Evolutionary conservation across 257 asterid genomes (phyloP).

Genomic region (Ilex aquifolium): DNA sequence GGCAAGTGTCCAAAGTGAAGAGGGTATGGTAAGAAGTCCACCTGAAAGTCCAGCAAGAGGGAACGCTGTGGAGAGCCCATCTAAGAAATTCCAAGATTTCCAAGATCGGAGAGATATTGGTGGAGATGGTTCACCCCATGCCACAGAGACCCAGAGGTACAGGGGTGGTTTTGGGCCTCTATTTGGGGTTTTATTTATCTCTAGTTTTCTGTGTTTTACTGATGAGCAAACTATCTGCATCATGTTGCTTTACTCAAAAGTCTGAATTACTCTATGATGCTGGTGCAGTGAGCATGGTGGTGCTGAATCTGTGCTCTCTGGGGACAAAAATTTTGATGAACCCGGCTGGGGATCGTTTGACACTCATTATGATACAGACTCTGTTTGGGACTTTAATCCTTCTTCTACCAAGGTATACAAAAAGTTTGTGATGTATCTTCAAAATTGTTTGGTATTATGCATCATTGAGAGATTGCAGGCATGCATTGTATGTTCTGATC

Average conservation of each 20-base stretch:
- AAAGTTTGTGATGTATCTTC: slow-evolving; percentile 6
- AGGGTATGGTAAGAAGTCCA: slow-evolving; percentile 48
- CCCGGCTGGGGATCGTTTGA: slow-evolving; percentile 78
- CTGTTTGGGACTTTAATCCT: slow-evolving; percentile 53
- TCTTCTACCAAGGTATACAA: slow-evolving; percentile 46
- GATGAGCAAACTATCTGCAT: not conserved
- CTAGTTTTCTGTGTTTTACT: not conserved
- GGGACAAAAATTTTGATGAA: slow-evolving; percentile 54
- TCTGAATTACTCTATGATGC: slow-evolving; percentile 9
- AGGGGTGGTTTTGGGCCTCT: slow-evolving; percentile 8
- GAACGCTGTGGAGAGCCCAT: slow-evolving; percentile 41
- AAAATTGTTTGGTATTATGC: not conserved
- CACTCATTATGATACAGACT: slow-evolving; percentile 55
- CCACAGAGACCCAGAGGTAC: slow-evolving; percentile 63
- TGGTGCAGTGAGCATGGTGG: slow-evolving; percentile 57
- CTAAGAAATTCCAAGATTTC: slow-evolving; percentile 53
- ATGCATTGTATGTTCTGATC: not conserved
- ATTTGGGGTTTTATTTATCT: not conserved
- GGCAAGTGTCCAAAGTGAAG: slow-evolving; percentile 27
- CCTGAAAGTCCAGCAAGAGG: slow-evolving; percentile 71
- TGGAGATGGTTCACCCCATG: slow-evolving; percentile 70
- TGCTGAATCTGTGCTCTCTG: slow-evolving; percentile 25
- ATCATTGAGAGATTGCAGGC: no score
- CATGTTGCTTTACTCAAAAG: slow-evolving; percentile 3
- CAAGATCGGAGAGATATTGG: slow-evolving; percentile 34